Evolutionary conservation across 495 filamentous ascomycete species (phyloP).

Genomic region (Penicillium pancosmium): DNA sequence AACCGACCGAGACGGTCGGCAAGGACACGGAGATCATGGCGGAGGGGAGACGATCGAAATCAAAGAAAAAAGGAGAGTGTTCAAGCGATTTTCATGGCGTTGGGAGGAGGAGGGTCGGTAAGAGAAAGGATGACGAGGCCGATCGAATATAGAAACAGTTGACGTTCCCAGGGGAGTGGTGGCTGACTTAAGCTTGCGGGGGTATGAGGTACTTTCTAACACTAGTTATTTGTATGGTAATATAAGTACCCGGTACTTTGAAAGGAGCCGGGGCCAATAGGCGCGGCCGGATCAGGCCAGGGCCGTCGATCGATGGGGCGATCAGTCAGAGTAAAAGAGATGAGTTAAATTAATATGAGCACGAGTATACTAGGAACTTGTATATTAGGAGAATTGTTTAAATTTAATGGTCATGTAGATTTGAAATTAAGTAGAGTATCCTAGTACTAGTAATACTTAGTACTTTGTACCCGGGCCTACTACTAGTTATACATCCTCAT

Average conservation of each 20-base stretch:
- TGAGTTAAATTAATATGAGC: background rate
- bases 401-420: no score
- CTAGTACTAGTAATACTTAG: no score
- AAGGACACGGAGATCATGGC: slow-evolving; percentile 33
- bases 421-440: background rate
- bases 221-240: background rate
- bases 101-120: background rate
- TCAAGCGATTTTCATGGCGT: slow-evolving; percentile 25
- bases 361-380: background rate
- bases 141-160: slow-evolving; percentile 18
- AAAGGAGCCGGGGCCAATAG: slow-evolving; percentile 16
- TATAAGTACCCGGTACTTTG: background rate
- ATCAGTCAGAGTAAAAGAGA: background rate
- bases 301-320: slow-evolving; percentile 23
- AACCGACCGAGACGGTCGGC: slow-evolving; percentile 55
- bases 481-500: no score
- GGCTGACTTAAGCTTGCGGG: slow-evolving; percentile 33
- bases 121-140: slow-evolving; percentile 6
- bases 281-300: slow-evolving; percentile 24
- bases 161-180: slow-evolving; percentile 32
- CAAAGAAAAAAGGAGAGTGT: slow-evolving; percentile 5
- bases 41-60: background rate
- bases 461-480: no score
- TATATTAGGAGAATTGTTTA: no score
- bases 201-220: background rate